Conservation (phyloP, 768 basidiomycete species). For the Cytidiella melzeri region DNA sequence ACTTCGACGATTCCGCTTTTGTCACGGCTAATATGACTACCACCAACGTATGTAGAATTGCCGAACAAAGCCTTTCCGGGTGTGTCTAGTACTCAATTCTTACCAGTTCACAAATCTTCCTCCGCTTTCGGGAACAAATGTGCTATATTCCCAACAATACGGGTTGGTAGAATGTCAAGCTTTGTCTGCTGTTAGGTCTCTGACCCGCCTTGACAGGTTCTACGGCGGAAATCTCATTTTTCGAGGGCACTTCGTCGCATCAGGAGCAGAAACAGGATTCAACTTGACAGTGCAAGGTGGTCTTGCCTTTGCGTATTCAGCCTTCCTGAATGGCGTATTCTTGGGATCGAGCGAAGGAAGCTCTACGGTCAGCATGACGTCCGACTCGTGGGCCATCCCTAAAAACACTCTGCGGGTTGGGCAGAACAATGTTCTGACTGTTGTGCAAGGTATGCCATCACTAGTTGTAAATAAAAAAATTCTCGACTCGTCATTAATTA, state of each 20-base stretch:
- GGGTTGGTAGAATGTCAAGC: conserved; percentile 36
- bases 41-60: conserved; percentile 34
- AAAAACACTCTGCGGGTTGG: conserved; percentile 26
- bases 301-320: conserved; percentile 24
- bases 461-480: too few relatives aligned
- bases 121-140: conserved; percentile 34
- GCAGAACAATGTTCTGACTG: conserved; percentile 34
- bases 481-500: not conserved
- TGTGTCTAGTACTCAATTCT: not conserved
- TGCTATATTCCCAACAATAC: conserved; percentile 49
- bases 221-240: conserved; percentile 21
- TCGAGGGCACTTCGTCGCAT: conserved; percentile 31
- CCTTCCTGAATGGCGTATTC: conserved; percentile 39
- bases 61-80: not conserved
- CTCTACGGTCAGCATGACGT: conserved; percentile 36
- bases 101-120: conserved; percentile 45
- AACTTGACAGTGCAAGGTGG: conserved; percentile 23
- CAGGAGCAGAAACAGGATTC: conserved; percentile 15
- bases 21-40: conserved; percentile 35
- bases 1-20: conserved; percentile 46
- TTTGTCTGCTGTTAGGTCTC: not conserved
- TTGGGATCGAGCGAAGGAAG: conserved; percentile 43
- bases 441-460: conserved; percentile 26
- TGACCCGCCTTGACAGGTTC: conserved; percentile 7
- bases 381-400: conserved; percentile 37